phyloP scores from a whole-genome alignment of 306 rosid genomes.

The Glycine latifolia region DNA sequence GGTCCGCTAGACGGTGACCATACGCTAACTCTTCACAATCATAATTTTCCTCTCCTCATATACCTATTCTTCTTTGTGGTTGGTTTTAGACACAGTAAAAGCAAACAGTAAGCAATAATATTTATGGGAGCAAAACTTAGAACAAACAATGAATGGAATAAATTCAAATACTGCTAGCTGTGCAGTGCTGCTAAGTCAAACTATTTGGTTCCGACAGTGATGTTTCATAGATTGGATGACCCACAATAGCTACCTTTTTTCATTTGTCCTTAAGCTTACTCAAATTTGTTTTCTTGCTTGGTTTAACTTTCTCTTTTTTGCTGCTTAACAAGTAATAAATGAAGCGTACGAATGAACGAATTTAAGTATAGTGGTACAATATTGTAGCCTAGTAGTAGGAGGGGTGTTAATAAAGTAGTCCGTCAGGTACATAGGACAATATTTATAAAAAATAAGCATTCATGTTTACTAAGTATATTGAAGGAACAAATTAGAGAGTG shows the following conservation, averaged over 20 bases:
- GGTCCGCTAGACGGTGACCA: constrained; percentile 67
- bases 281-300: background rate
- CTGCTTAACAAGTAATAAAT: constrained; percentile 9
- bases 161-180: constrained; percentile 12
- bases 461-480: constrained; percentile 48
- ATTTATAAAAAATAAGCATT: background rate
- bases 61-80: constrained; percentile 4
- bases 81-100: background rate
- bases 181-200: constrained; percentile 14
- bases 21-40: constrained; percentile 57
- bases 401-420: background rate
- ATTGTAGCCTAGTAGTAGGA: background rate
- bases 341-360: background rate
- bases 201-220: constrained; percentile 27
- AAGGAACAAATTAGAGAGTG: too few relatives aligned
- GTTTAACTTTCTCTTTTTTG: background rate
- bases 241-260: constrained; percentile 3
- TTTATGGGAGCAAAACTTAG: background rate
- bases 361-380: background rate
- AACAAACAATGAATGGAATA: constrained; percentile 33
- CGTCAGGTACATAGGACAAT: background rate
- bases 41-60: constrained; percentile 1
- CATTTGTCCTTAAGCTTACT: background rate
- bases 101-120: constrained; percentile 1
- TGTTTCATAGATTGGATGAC: constrained; percentile 26